A percentile compares a stretch with the other conserved stretches of the same genome.
These are phyloP conservation scores for Geotrichum phurueaensis DNA, from an alignment of 1,139 yeast genomes.

Conservation along the genomic window DNA sequence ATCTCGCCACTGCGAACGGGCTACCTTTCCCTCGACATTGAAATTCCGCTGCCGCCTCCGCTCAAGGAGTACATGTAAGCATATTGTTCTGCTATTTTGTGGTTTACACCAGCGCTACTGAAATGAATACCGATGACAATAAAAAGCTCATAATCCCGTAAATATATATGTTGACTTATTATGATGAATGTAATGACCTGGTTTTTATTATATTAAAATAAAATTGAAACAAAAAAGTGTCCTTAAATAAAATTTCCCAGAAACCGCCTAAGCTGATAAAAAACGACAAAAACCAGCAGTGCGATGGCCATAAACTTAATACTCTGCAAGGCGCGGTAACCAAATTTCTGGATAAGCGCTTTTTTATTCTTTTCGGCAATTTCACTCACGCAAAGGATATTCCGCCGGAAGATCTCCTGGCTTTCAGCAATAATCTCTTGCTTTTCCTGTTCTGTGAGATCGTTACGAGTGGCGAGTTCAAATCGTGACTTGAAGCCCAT, in stretches of 20 bases:
- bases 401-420: slow-evolving; percentile 58
- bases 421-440: slow-evolving; percentile 64
- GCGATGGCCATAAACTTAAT: slow-evolving; percentile 42
- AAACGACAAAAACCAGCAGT: slow-evolving; percentile 14
- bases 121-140: background rate
- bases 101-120: too few species aligned
- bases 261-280: slow-evolving; percentile 15
- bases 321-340: slow-evolving; percentile 49
- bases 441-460: slow-evolving; percentile 63
- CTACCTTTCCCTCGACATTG: slow-evolving; percentile 43
- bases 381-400: slow-evolving; percentile 55
- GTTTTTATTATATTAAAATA: background rate
- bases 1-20: slow-evolving; percentile 55
- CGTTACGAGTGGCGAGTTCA: slow-evolving; percentile 67
- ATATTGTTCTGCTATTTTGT: background rate
- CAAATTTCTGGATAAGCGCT: slow-evolving; percentile 51
- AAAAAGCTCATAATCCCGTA: background rate
- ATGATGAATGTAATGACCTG: background rate
- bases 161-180: background rate
- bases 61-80: slow-evolving; percentile 2
- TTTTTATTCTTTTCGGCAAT: slow-evolving; percentile 54
- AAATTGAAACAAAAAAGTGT: background rate
- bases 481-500: slow-evolving; percentile 65
- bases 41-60: slow-evolving; percentile 15
- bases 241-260: background rate